Evolutionary conservation across 2,329 filamentous ascomycete genomes (phyloP).

Genomic region (Xylariaceae sp.): DNA sequence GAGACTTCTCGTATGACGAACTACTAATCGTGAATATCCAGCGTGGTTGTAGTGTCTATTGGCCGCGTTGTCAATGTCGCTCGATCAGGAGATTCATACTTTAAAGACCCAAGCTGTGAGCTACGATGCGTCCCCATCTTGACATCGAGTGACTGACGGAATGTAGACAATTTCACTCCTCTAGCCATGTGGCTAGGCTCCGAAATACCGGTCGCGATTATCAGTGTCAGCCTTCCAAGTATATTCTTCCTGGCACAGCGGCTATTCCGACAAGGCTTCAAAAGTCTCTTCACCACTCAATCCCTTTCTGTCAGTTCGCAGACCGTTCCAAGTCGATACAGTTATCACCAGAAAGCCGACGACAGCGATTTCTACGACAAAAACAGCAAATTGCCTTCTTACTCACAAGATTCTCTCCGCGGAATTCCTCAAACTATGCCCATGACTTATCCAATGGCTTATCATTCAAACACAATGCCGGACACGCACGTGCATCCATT

Average conservation of each 20-base stretch:
- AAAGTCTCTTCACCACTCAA: constrained; percentile 16
- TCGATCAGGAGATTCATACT: neutral
- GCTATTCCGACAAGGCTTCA: neutral
- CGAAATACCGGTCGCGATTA: neutral
- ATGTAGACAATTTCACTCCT: neutral
- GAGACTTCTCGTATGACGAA: neutral
- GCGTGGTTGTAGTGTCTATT: neutral
- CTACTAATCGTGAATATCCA: neutral
- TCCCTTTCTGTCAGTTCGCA: too few relatives aligned
- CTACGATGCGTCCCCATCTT: too few relatives aligned
- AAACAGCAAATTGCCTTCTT: too few relatives aligned
- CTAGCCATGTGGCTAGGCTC: neutral
- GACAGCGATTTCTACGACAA: too few relatives aligned
- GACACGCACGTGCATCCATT: too few relatives aligned
- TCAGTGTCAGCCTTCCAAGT: neutral
- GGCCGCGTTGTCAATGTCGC: neutral
- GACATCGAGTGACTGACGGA: neutral
- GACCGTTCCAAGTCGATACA: too few relatives aligned
- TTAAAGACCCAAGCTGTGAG: neutral
- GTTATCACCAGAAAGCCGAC: too few relatives aligned
- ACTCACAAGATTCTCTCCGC: too few relatives aligned
- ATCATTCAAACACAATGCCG: too few relatives aligned
- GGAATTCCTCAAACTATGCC: too few relatives aligned
- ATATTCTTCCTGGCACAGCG: neutral
- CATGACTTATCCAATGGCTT: too few relatives aligned